Base-by-base conservation (phyloP, 2,329 filamentous ascomycete species). In the Colletotrichum tofieldiae region DNA sequence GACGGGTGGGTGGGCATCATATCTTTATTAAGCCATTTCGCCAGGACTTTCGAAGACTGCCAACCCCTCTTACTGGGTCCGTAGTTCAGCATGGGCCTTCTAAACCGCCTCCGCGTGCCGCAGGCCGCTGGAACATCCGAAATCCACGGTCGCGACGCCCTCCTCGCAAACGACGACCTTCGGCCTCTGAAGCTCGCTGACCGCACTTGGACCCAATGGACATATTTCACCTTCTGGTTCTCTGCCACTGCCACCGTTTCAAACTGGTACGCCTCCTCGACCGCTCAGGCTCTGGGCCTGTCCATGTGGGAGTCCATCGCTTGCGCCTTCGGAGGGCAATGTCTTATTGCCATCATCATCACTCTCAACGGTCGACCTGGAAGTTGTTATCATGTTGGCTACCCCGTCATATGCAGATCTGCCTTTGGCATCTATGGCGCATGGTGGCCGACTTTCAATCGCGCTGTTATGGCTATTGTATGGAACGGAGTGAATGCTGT, bases 221-320 rank as follows among this genome's bases (percentile, higher is more conserved):
- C 83, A 0, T 86, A 85, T 73, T 75, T 83, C 7, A 79, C 79
- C 7, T 85, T 84, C 71, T 85, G 84, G 84, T 84, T 85, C 75
- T 82, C 82, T 52, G 81, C 82, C 51, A 77, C 78, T 9, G 81
- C 81, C 39, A 82, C 82, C 29, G 81, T 83, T 6, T 80, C 80
- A 32, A 81, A 81, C 67, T 79, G 82, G 77, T 83, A 85, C 76
- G 78, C 81, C 18, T 80, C 80, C 2, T 81, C 80, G 7, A 80
- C 83, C 5, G 83, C 80, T 1, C 81, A 84, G 75, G 78, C 83
- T 2, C 73, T 83, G 11, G 86, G 86, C 12, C 77, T 88, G 29
- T 83, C 81, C 51, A 86, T 87, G 81, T 88, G 86, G 86, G 85
- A 87, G 75, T 81, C 82, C 18, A 71, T 87, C 37, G 83, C 76